Percentiles rank a stretch among this genome's conserved stretches.
Conservation (phyloP, 2,329 filamentous ascomycete species). For the Paecilomyces variotii region DNA sequence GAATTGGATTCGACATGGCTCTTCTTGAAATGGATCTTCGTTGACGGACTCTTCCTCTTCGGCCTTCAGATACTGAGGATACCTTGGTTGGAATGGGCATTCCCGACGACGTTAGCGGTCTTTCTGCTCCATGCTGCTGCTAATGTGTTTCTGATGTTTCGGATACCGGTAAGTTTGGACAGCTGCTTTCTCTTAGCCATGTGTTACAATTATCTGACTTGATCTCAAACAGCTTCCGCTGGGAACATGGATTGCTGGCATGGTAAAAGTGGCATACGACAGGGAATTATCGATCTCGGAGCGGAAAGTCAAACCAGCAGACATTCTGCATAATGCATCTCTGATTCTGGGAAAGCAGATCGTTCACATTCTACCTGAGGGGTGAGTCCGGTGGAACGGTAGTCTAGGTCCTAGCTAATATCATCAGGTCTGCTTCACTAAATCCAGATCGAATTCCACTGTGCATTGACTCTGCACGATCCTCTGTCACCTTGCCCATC, state of each 20-base stretch:
- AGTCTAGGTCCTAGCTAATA: constrained; percentile 16
- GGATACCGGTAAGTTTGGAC: constrained; percentile 57
- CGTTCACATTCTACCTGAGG: constrained; percentile 94
- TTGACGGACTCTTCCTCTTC: constrained; percentile 83
- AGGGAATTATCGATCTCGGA: constrained; percentile 92
- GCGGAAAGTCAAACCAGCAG: constrained; percentile 77
- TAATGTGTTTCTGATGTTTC: constrained; percentile 88
- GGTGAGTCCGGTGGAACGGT: constrained; percentile 41
- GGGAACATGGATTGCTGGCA: constrained; percentile 60
- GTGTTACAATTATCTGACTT: neutral
- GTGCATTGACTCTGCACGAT: constrained; percentile 62
- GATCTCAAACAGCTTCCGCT: constrained; percentile 55
- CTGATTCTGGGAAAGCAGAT: constrained; percentile 95
- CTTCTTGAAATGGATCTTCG: constrained; percentile 85
- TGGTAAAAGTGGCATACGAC: constrained; percentile 80
- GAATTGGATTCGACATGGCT: constrained; percentile 81
- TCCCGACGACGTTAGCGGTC: constrained; percentile 60
- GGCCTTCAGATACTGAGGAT: constrained; percentile 80
- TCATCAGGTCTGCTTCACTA: constrained; percentile 64
- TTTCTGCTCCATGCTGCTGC: constrained; percentile 64
- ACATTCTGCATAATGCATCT: constrained; percentile 83
- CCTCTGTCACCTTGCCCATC: constrained; percentile 64
- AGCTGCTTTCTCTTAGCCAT: neutral
- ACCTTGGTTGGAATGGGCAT: constrained; percentile 92
- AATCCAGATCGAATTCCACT: constrained; percentile 77